A percentile compares a stretch with the other conserved stretches of the same genome.
phyloP scores from a whole-genome alignment of 2,329 filamentous ascomycete genomes.

The Daldinia sp. region DNA sequence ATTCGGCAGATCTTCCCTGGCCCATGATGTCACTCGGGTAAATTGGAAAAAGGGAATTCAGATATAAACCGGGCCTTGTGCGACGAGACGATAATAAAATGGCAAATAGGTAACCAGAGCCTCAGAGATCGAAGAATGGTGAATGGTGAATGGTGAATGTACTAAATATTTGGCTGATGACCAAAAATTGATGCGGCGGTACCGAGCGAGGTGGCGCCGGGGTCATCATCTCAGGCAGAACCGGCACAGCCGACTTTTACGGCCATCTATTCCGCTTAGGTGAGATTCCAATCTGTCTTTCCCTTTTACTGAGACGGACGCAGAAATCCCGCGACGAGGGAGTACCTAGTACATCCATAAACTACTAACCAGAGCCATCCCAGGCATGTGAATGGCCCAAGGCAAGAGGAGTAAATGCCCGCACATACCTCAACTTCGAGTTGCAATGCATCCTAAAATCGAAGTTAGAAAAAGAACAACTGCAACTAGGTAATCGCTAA shows the following conservation, averaged over 20 bases:
- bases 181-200: background rate
- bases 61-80: background rate
- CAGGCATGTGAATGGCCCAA: slow-evolving; percentile 4
- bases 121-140: slow-evolving; percentile 1
- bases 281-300: slow-evolving; percentile 21
- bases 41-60: slow-evolving; percentile 9
- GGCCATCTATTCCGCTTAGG: slow-evolving; percentile 13
- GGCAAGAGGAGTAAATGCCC: slow-evolving; percentile 9
- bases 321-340: slow-evolving; percentile 30
- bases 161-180: slow-evolving; percentile 13
- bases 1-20: slow-evolving; percentile 26
- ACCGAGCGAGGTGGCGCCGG: background rate
- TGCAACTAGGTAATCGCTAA: slow-evolving; percentile 11
- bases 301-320: slow-evolving; percentile 32
- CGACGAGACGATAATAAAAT: slow-evolving; percentile 16
- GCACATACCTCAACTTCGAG: slow-evolving; percentile 1
- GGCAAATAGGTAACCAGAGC: background rate
- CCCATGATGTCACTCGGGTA: slow-evolving; percentile 35
- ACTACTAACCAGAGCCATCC: slow-evolving; percentile 7
- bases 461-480: slow-evolving; percentile 10
- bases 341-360: slow-evolving; percentile 19
- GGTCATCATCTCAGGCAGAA: slow-evolving; percentile 18
- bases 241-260: slow-evolving; percentile 5
- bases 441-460: slow-evolving; percentile 26
- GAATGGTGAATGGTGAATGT: background rate